Evolutionary conservation across 805 yeast genomes (phyloP).

Genomic region (Candida ipomoeae): DNA sequence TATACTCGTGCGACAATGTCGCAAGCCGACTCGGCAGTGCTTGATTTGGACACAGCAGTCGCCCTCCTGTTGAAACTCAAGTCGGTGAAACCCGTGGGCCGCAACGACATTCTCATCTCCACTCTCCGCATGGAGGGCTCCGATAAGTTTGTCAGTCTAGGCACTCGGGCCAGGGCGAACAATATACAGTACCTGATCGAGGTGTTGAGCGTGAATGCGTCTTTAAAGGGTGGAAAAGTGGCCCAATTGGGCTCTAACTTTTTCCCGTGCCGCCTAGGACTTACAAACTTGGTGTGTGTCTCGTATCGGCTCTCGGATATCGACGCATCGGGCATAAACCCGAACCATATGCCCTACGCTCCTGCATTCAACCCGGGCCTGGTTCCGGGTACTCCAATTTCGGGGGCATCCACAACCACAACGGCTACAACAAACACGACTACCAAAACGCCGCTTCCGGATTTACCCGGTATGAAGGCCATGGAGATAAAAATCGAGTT

Average conservation of each 20-base stretch:
- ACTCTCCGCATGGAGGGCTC: conserved; percentile 47
- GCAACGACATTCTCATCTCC: conserved; percentile 42
- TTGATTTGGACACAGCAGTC: conserved; percentile 27
- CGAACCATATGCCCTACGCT: neutral
- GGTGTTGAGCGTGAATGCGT: neutral
- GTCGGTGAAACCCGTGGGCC: conserved; percentile 47
- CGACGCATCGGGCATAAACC: conserved; percentile 10
- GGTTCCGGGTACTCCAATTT: neutral
- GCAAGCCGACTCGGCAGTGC: neutral
- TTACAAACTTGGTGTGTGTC: conserved; percentile 10
- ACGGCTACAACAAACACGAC: neutral
- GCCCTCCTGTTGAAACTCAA: conserved; percentile 44
- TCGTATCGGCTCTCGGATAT: conserved; percentile 21
- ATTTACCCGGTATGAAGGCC: conserved; percentile 25
- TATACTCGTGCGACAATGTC: neutral
- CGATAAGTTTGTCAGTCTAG: conserved; percentile 28
- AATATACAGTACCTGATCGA: neutral
- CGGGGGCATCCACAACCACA: neutral
- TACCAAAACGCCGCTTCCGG: neutral
- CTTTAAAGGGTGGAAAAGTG: conserved; percentile 10
- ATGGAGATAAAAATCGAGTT: conserved; percentile 25
- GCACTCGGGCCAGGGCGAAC: neutral
- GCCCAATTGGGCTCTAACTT: conserved; percentile 15
- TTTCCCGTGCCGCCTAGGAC: conserved; percentile 10
- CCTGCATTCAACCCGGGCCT: neutral